A percentile compares a stretch with the other conserved stretches of the same genome.
Conservation (phyloP, 345 rosid genomes). For the Salix udensis region DNA sequence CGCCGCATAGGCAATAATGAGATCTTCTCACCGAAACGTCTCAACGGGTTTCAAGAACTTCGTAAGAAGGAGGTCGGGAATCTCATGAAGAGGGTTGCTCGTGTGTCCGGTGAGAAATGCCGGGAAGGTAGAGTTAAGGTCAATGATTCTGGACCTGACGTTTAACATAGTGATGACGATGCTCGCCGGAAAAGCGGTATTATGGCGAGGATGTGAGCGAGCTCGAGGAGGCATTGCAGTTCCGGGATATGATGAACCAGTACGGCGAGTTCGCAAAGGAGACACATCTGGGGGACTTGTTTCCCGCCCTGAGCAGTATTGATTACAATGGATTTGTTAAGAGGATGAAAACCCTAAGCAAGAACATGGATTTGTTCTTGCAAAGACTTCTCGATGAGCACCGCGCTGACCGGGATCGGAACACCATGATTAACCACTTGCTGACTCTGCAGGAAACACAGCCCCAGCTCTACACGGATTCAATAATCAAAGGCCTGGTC, state of each 20-base stretch:
- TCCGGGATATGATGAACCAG: slow-evolving; percentile 39
- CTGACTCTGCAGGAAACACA: slow-evolving; percentile 38
- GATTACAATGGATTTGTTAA: slow-evolving; percentile 22
- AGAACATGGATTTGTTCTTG: slow-evolving; percentile 33
- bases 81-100: slow-evolving; percentile 32
- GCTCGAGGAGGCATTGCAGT: slow-evolving; percentile 32
- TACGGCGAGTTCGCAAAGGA: slow-evolving; percentile 11
- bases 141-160: slow-evolving; percentile 4
- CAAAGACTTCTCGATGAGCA: slow-evolving; percentile 49
- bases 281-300: slow-evolving; percentile 38
- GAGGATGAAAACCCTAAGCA: slow-evolving; percentile 14
- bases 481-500: slow-evolving; percentile 42
- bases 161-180: slow-evolving; percentile 7
- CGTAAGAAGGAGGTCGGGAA: slow-evolving; percentile 46
- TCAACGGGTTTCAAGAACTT: slow-evolving; percentile 25
- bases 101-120: slow-evolving; percentile 2
- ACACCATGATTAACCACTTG: slow-evolving; percentile 46
- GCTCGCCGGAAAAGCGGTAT: slow-evolving; percentile 28
- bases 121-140: slow-evolving; percentile 9
- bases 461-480: slow-evolving; percentile 40
- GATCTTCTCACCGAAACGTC: slow-evolving; percentile 50
- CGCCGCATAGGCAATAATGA: slow-evolving; percentile 43
- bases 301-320: slow-evolving; percentile 42
- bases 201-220: slow-evolving; percentile 35
- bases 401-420: slow-evolving; percentile 7